Percentiles rank a stretch among this genome's conserved stretches.
phyloP scores from a whole-genome alignment of 768 basidiomycete species.

The Melanogaster broomeanus region DNA sequence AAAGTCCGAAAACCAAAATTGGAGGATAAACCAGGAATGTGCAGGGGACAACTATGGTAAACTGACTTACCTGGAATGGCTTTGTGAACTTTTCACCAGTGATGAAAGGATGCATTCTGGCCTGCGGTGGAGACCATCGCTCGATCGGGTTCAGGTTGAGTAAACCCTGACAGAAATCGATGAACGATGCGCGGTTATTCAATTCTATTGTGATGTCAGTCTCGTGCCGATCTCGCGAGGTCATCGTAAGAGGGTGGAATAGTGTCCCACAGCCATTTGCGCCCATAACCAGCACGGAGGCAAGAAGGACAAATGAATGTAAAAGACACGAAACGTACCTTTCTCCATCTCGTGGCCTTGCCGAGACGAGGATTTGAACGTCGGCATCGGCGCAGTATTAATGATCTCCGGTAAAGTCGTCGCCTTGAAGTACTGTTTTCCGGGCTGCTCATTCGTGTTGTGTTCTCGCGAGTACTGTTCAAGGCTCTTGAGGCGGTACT shows the following conservation, averaged over 20 bases:
- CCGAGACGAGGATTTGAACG: slow-evolving; percentile 71
- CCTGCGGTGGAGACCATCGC: slow-evolving; percentile 97
- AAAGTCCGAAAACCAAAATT: background rate
- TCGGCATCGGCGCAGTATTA: slow-evolving; percentile 91
- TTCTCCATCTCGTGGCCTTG: slow-evolving; percentile 87
- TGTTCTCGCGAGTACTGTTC: slow-evolving; percentile 97
- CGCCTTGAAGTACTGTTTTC: slow-evolving; percentile 98
- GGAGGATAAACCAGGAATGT: background rate
- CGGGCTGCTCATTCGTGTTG: slow-evolving; percentile 94
- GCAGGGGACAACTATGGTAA: background rate
- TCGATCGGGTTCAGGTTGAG: slow-evolving; percentile 93
- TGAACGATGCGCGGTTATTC: slow-evolving; percentile 91
- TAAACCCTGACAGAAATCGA: slow-evolving; percentile 95
- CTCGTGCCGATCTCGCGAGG: slow-evolving; percentile 9
- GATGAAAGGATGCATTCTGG: slow-evolving; percentile 94
- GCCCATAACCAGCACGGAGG: background rate
- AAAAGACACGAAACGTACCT: slow-evolving; percentile 60
- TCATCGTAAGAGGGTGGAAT: slow-evolving; percentile 4
- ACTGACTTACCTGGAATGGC: slow-evolving; percentile 69
- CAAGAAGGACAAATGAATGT: background rate
- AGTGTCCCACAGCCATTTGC: background rate
- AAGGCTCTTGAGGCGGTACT: slow-evolving; percentile 84
- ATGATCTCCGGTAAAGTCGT: slow-evolving; percentile 93
- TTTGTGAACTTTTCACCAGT: slow-evolving; percentile 95
- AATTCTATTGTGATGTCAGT: slow-evolving; percentile 59